phyloP scores from a whole-genome alignment of 2,329 filamentous ascomycete genomes.

The Curvularia sp. region DNA sequence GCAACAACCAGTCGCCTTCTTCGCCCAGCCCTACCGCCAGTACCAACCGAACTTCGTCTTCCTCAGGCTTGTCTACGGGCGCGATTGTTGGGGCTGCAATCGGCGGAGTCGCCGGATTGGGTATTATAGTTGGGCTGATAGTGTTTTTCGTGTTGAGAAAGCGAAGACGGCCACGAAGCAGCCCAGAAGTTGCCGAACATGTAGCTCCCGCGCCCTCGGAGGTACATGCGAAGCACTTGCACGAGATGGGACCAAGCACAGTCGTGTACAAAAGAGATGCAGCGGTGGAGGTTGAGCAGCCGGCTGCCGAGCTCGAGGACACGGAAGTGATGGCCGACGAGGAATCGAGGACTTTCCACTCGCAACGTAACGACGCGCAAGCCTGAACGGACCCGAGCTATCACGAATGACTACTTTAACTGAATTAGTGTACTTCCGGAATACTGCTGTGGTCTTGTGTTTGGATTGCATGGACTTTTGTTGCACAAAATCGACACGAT shows the following conservation, averaged over 20 bases:
- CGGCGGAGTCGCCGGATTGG: conserved; percentile 5
- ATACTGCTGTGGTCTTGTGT: neutral
- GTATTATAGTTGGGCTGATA: conserved; percentile 6
- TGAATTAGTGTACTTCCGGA: neutral
- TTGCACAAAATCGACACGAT: neutral
- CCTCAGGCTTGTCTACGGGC: conserved; percentile 10
- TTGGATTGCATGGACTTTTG: neutral
- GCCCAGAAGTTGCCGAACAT: neutral
- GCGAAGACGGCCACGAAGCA: neutral
- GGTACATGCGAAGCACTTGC: conserved; percentile 9
- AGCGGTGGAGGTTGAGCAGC: conserved; percentile 13
- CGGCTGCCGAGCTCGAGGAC: conserved; percentile 10
- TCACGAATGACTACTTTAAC: neutral
- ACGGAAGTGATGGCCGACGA: neutral
- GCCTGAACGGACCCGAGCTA: neutral
- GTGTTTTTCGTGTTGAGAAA: conserved; percentile 7
- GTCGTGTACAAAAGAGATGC: conserved; percentile 10
- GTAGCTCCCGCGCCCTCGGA: neutral
- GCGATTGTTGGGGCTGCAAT: conserved; percentile 11
- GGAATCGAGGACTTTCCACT: neutral
- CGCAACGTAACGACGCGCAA: neutral
- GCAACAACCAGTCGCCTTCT: neutral
- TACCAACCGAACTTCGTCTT: neutral
- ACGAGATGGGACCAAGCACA: conserved; percentile 9
- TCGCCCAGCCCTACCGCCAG: neutral